Base-by-base conservation (phyloP, 2,329 filamentous ascomycete species). In the Aspergillus neoniger region DNA sequence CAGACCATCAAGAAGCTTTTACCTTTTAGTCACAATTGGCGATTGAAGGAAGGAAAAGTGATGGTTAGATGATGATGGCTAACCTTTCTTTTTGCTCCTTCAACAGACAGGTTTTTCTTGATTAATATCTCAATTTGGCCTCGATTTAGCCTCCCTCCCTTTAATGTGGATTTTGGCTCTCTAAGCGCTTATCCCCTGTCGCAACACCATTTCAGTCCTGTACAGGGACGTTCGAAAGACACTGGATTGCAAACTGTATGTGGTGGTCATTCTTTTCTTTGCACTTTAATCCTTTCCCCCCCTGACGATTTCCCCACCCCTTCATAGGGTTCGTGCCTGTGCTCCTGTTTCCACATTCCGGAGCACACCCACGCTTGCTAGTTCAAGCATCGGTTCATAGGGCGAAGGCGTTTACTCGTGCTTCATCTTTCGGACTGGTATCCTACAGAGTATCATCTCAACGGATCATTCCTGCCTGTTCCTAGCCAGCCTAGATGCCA, bases 361-460 rank as follows among this genome's bases (percentile, higher is more conserved):
- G 69, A 70, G 69, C 67, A 68, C 69, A 74, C 72, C 70, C 70
- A 70, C 67, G 60, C 63, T 64, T 63, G 62, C 64, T 66, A 66
- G 63, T 66, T 66, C 64, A 70, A 72, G 69, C 67, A 71, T 70
- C 63, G 62, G 67, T 69, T 72, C 70, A 68, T 71, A 74, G 70
- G 73, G 76, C 76, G 77, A 78, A 80, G 77, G 75, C 77, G 77
- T 80, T 80, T 66, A 75, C 74, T 80, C 77, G 78, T 78, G 61
- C 75, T 80, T 77, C 72, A 74, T 72, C 72, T 73, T 67, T 72
- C 59, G 65, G 65, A 71, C 67, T 75, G 70, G 74, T 70, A 73
- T 75, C 68, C 69, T 67, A 59, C 70, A 73, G 67, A 69, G 67
- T 70, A 69, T 12, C 64, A 69, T 67, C 71, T 72, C 71, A 70